These are phyloP conservation scores for Ophiocordyceps unilateralis DNA, from an alignment of 2,329 filamentous ascomycete genomes.

Conservation along the genomic window DNA sequence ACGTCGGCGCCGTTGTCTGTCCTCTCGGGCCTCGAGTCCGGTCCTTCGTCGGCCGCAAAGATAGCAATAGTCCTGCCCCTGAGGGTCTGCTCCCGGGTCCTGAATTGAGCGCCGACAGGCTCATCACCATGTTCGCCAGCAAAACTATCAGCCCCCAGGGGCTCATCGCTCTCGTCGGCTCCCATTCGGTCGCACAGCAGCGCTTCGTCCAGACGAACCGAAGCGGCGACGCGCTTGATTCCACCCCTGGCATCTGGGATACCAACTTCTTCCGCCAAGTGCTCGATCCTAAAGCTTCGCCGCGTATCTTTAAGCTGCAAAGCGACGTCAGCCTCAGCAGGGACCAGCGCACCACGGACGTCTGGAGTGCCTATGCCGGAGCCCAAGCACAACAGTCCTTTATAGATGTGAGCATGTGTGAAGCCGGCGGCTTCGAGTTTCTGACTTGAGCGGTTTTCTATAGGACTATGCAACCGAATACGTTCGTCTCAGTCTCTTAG, in stretches of 20 bases:
- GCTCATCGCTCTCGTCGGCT: conserved; percentile 33
- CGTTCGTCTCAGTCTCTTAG: conserved; percentile 1
- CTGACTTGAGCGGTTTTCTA: no score
- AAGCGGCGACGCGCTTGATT: conserved; percentile 27
- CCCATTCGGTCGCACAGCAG: conserved; percentile 31
- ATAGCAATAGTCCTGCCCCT: conserved; percentile 27
- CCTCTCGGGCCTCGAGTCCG: conserved; percentile 25
- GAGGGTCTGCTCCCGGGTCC: no score
- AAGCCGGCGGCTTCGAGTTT: no score
- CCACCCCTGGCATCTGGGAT: conserved; percentile 33
- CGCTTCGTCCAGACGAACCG: conserved; percentile 21
- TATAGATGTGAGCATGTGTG: no score
- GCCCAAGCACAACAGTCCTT: no score
- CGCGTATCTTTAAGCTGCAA: conserved; percentile 20
- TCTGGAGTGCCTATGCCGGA: no score
- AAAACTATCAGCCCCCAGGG: conserved; percentile 32
- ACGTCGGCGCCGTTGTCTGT: conserved; percentile 26
- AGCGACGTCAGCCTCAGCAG: conserved; percentile 21
- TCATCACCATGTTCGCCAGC: conserved; percentile 27
- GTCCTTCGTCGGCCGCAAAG: conserved; percentile 30
- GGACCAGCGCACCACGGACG: conserved; percentile 14
- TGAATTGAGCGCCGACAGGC: conserved; percentile 20
- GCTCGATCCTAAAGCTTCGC: conserved; percentile 8
- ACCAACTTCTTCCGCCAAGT: conserved; percentile 27
- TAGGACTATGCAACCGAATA: conserved; percentile 1